These are phyloP conservation scores for Wickerhamomyces kurtzmanii DNA, from an alignment of 805 yeast species.

Conservation along the genomic window DNA sequence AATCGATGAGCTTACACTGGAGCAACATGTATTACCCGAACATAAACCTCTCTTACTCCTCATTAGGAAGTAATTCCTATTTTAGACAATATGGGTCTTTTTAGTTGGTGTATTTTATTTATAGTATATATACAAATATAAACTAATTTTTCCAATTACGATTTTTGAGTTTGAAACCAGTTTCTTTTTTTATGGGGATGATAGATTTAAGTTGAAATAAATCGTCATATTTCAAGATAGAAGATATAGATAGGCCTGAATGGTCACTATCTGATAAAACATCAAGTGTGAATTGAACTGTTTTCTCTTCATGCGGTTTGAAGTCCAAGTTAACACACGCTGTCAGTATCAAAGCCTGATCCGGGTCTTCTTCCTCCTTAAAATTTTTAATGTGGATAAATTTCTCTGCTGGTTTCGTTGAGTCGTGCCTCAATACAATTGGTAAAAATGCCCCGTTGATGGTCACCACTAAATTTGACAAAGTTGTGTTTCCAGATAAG, in stretches of 20 bases:
- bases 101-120: too few relatives aligned
- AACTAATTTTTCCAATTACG: too few relatives aligned
- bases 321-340: constrained; percentile 9
- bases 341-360: constrained; percentile 1
- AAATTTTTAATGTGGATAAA: neutral
- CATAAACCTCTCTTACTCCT: too few relatives aligned
- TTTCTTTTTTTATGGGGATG: constrained; percentile 8
- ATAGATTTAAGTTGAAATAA: constrained; percentile 11
- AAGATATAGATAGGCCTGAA: constrained; percentile 7
- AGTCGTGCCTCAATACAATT: constrained; percentile 8
- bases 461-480: constrained; percentile 5
- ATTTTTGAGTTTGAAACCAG: too few relatives aligned
- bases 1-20: too few relatives aligned
- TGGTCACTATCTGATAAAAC: constrained; percentile 11
- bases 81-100: too few relatives aligned
- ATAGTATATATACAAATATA: too few relatives aligned
- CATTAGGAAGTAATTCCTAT: too few relatives aligned
- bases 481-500: neutral
- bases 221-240: constrained; percentile 4
- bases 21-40: too few relatives aligned
- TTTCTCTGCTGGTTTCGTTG: neutral
- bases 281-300: constrained; percentile 9
- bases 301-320: constrained; percentile 5
- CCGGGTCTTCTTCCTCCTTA: constrained; percentile 3
- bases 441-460: constrained; percentile 10